Evolutionary conservation across 768 basidiomycete genomes (phyloP).

Genomic region (Tulasnella sp.): DNA sequence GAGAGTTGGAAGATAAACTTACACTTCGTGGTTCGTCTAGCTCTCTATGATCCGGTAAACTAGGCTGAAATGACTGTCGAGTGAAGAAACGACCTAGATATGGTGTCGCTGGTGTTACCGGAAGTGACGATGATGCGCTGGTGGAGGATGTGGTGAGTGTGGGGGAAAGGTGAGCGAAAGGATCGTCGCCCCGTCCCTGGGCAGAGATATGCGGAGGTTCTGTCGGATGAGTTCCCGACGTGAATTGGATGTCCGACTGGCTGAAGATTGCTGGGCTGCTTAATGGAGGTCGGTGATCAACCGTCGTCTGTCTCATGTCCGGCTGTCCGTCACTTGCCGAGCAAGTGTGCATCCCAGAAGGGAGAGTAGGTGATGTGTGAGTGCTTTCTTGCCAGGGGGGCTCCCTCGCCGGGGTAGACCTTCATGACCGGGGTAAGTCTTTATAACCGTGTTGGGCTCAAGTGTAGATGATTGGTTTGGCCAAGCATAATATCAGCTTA

Average conservation of each 20-base stretch:
- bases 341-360: not conserved
- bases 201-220: not conserved
- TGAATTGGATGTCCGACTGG: not conserved
- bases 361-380: not conserved
- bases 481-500: no score
- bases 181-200: not conserved
- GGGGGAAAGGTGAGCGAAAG: not conserved
- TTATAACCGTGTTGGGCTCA: no score
- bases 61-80: not conserved
- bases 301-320: not conserved
- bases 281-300: not conserved
- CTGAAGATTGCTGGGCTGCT: not conserved
- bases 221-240: not conserved
- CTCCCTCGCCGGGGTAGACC: no score
- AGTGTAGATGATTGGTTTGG: no score
- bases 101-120: not conserved
- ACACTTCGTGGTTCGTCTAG: not conserved
- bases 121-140: not conserved
- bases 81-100: not conserved
- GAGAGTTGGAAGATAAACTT: not conserved
- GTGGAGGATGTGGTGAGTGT: not conserved
- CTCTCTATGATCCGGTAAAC: not conserved
- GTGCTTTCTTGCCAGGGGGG: no score
- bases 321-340: not conserved
- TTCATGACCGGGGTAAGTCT: no score